These are phyloP conservation scores for Amaranthus tricolor DNA, from an alignment of 179 eudicot species.

Conservation along the genomic window DNA sequence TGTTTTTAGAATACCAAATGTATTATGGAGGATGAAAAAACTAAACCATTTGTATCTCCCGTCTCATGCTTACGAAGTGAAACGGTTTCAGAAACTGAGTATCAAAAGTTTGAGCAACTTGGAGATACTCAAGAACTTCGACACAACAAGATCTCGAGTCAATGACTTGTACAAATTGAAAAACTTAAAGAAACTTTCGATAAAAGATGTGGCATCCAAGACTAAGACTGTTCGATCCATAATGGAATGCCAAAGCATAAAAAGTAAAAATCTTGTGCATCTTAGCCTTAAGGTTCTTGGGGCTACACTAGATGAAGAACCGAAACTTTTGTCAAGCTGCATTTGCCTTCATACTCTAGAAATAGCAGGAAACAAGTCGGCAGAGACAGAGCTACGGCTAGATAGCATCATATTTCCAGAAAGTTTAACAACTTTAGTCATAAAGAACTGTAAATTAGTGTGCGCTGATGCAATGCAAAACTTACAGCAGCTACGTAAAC, in stretches of 20 bases:
- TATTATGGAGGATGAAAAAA: conserved; percentile 5
- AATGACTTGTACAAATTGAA: neutral
- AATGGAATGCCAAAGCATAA: neutral
- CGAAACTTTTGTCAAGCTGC: neutral
- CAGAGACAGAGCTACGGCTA: neutral
- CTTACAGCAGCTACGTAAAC: neutral
- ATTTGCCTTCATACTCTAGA: conserved; percentile 6
- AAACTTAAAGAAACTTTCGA: conserved; percentile 2
- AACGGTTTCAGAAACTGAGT: neutral
- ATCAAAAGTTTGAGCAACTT: neutral
- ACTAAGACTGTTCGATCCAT: neutral
- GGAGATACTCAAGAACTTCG: conserved; percentile 10
- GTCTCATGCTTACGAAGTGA: neutral
- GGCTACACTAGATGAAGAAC: neutral
- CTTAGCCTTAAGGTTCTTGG: conserved; percentile 2
- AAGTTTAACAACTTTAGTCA: neutral
- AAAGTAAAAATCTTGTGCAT: neutral
- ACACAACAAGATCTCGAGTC: conserved; percentile 3
- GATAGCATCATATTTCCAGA: neutral
- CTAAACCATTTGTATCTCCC: conserved; percentile 3
- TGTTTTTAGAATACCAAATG: conserved; percentile 1
- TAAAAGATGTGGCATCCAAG: neutral
- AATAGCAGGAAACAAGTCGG: neutral
- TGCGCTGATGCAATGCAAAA: neutral
- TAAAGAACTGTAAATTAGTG: neutral